Percentiles rank a stretch among this genome's conserved stretches.
Evolutionary conservation across 2,329 filamentous ascomycete species (phyloP).

Genomic region (Colletotrichum sp.): DNA sequence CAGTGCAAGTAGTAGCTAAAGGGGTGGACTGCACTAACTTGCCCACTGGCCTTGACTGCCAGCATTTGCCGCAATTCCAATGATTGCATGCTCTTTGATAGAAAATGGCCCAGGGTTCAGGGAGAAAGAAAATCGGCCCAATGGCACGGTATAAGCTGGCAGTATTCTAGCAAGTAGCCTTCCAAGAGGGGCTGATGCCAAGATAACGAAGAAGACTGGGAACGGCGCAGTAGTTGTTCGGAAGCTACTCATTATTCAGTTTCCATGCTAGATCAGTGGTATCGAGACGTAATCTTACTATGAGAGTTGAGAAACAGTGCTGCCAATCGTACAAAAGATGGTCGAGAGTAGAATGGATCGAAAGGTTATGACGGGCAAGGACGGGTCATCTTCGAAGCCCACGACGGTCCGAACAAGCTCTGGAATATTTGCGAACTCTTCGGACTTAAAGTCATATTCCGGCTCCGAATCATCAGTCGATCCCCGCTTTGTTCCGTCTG

Average conservation of each 20-base stretch:
- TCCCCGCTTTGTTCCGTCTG: background rate
- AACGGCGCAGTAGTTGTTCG: conserved; percentile 64
- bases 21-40: background rate
- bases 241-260: conserved; percentile 55
- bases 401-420: conserved; percentile 57
- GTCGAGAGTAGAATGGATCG: conserved; percentile 62
- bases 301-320: conserved; percentile 6
- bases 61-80: conserved; percentile 55
- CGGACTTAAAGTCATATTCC: conserved; percentile 16
- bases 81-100: conserved; percentile 62
- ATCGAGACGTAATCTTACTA: background rate
- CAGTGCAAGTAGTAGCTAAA: background rate
- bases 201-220: conserved; percentile 67
- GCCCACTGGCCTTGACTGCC: conserved; percentile 19
- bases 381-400: conserved; percentile 61
- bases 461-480: conserved; percentile 1
- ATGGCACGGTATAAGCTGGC: conserved; percentile 51
- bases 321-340: conserved; percentile 4
- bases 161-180: conserved; percentile 56
- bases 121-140: conserved; percentile 54
- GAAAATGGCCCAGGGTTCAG: conserved; percentile 63
- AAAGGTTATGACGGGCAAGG: conserved; percentile 62
- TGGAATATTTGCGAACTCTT: conserved; percentile 15
- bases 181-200: conserved; percentile 60
- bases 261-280: background rate